Evolutionary conservation across 306 rosid species (phyloP).

Genomic region (Purshia tridentata): DNA sequence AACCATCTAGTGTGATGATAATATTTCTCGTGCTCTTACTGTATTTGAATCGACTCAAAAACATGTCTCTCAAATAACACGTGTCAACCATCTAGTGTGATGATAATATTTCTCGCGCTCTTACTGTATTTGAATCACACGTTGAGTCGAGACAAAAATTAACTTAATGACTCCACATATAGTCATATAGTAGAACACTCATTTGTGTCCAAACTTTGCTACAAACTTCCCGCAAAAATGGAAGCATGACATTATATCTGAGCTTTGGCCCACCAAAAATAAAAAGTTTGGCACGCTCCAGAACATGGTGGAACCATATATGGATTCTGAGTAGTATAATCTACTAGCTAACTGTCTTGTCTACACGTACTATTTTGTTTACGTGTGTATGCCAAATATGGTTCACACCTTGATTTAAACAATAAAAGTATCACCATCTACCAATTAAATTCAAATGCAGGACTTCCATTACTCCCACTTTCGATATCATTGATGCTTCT

Average conservation of each 20-base stretch:
- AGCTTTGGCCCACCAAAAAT: constrained; percentile 13
- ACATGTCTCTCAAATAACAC: too few species aligned
- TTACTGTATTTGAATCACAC: too few species aligned
- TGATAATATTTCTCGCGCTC: too few species aligned
- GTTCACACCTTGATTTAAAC: background rate
- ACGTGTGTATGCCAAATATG: background rate
- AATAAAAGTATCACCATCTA: background rate
- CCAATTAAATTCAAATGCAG: background rate
- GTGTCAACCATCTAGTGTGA: too few species aligned
- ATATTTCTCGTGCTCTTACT: too few species aligned
- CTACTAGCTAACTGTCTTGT: constrained; percentile 1
- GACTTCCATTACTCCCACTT: constrained; percentile 12
- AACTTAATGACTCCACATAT: background rate
- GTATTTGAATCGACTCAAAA: too few species aligned
- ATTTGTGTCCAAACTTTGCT: background rate
- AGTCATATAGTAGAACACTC: background rate
- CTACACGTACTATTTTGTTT: background rate
- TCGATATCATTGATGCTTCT: constrained; percentile 25
- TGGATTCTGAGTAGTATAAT: constrained; percentile 19
- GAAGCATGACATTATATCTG: constrained; percentile 19
- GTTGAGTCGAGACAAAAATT: too few species aligned
- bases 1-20: too few species aligned
- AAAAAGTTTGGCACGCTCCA: constrained; percentile 18
- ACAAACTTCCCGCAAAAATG: background rate
- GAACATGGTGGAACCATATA: constrained; percentile 11